These are phyloP conservation scores for Schizophyllum commune DNA, from an alignment of 1,284 basidiomycete species.

Conservation along the genomic window DNA sequence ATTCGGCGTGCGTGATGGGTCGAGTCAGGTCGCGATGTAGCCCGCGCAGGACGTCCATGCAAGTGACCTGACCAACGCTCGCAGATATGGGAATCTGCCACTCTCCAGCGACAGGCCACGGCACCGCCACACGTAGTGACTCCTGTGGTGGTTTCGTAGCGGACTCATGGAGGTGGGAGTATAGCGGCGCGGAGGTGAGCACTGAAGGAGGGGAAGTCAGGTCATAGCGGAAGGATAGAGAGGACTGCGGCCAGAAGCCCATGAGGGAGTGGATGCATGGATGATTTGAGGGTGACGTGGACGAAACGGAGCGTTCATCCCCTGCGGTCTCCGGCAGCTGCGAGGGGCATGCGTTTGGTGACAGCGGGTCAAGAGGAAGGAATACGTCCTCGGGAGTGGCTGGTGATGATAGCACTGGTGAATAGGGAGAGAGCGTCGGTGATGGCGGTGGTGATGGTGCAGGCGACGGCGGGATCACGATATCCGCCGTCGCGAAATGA, in stretches of 20 bases:
- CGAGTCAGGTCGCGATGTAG: not conserved
- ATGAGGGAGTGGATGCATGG: not conserved
- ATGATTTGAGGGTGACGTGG: not conserved
- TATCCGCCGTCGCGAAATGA: not conserved
- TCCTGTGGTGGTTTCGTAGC: not conserved
- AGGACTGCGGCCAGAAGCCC: not conserved
- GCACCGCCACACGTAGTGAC: not conserved
- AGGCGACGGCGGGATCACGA: not conserved
- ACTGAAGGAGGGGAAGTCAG: not conserved
- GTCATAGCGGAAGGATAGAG: not conserved
- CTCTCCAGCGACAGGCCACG: not conserved
- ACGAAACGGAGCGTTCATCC: not conserved
- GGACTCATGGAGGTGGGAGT: not conserved
- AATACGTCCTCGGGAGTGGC: not conserved
- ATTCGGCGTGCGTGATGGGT: not conserved
- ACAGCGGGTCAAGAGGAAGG: not conserved
- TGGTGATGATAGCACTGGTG: not conserved
- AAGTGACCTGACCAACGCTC: not conserved
- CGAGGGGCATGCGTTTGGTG: not conserved
- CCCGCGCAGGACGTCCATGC: not conserved
- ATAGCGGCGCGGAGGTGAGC: not conserved
- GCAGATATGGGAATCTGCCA: not conserved
- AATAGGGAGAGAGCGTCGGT: not conserved
- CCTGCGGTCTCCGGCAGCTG: not conserved
- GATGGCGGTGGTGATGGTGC: not conserved